These are phyloP conservation scores for Physcomitrium patens DNA, from an alignment of 225 moss, liverwort and hornwort species.

Conservation along the genomic window DNA sequence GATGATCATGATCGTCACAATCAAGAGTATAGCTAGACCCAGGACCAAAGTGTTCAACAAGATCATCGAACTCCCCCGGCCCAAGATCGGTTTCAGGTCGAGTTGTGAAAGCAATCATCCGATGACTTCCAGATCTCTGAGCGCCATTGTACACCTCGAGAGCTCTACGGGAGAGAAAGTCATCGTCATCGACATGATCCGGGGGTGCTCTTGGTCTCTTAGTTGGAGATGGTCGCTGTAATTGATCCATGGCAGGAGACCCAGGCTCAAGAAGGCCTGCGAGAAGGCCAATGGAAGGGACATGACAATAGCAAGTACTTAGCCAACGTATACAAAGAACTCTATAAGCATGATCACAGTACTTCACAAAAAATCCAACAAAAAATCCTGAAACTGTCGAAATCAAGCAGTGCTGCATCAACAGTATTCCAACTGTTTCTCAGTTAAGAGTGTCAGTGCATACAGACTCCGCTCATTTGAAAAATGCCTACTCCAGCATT, in stretches of 20 bases:
- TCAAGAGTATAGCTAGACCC: conserved; percentile 42
- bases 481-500: background rate
- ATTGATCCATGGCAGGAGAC: conserved; percentile 43
- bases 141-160: conserved; percentile 60
- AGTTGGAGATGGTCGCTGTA: conserved; percentile 55
- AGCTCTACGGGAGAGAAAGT: conserved; percentile 57
- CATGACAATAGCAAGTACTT: conserved; percentile 1
- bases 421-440: conserved; percentile 2
- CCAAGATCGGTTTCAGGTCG: conserved; percentile 45
- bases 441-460: background rate
- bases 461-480: background rate
- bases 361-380: background rate
- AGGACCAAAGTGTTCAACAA: conserved; percentile 41
- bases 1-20: conserved; percentile 47
- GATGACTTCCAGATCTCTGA: conserved; percentile 44
- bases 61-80: conserved; percentile 46
- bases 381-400: conserved; percentile 2
- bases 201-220: conserved; percentile 49
- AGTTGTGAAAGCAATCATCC: conserved; percentile 29
- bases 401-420: background rate
- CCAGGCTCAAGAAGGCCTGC: conserved; percentile 38
- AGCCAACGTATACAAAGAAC: background rate
- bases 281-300: conserved; percentile 17
- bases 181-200: conserved; percentile 51
- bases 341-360: conserved; percentile 5